Evolutionary conservation across 371 early-diverging fungal genomes (phyloP).

Genomic region (Conidiobolus incongruus): DNA sequence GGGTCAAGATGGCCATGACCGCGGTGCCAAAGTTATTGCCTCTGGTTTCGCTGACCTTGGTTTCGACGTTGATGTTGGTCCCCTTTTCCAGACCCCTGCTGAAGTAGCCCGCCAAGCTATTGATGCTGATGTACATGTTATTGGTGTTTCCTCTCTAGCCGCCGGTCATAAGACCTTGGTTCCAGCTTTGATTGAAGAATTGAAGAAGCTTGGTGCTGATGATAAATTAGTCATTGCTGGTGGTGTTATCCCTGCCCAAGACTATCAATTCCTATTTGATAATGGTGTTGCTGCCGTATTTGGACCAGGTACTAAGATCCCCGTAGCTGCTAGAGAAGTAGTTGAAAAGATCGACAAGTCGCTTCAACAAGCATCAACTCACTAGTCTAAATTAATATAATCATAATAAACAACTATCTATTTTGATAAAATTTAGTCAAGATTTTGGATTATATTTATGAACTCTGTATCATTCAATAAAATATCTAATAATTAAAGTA

Average conservation of each 20-base stretch:
- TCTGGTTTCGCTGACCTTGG: constrained; percentile 70
- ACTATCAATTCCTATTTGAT: constrained; percentile 53
- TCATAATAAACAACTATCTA: too few relatives aligned
- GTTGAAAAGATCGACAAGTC: constrained; percentile 26
- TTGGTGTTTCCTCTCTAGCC: constrained; percentile 64
- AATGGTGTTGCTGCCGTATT: constrained; percentile 53
- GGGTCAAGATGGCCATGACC: constrained; percentile 82
- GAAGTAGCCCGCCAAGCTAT: constrained; percentile 71
- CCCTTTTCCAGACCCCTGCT: constrained; percentile 67
- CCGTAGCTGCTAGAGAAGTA: constrained; percentile 52
- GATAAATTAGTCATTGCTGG: constrained; percentile 55
- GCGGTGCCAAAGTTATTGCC: constrained; percentile 75
- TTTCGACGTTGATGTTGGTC: constrained; percentile 72
- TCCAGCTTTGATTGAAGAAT: constrained; percentile 43
- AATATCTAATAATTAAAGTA: too few relatives aligned
- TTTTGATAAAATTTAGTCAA: too few relatives aligned
- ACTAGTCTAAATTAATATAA: too few relatives aligned
- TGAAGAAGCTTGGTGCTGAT: constrained; percentile 36
- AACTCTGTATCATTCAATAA: too few relatives aligned
- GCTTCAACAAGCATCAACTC: neutral
- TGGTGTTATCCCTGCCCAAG: constrained; percentile 66
- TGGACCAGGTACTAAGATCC: constrained; percentile 66
- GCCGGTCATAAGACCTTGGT: constrained; percentile 71
- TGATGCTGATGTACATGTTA: constrained; percentile 68
- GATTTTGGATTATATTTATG: too few relatives aligned